These are phyloP conservation scores for Pleurotus sapidus DNA, from an alignment of 768 basidiomycete species.

Conservation along the genomic window DNA sequence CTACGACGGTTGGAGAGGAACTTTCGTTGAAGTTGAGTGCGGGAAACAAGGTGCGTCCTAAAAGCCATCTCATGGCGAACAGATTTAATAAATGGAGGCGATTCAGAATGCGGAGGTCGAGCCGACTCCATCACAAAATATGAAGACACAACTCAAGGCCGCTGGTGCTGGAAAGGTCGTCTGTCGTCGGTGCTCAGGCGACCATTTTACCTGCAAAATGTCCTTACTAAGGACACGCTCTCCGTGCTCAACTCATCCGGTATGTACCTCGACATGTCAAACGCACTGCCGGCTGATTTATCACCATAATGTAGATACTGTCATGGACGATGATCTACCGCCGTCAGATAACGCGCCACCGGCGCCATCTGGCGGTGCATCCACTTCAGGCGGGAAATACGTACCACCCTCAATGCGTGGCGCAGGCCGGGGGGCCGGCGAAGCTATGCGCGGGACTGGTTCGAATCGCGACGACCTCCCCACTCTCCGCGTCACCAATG, in stretches of 20 bases:
- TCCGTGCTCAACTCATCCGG: slow-evolving; percentile 68
- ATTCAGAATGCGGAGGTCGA: slow-evolving; percentile 63
- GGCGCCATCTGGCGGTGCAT: slow-evolving; percentile 8
- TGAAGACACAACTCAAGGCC: slow-evolving; percentile 65
- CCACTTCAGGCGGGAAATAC: slow-evolving; percentile 71
- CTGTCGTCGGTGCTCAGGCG: slow-evolving; percentile 94
- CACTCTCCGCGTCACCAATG: slow-evolving; percentile 95
- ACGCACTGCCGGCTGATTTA: slow-evolving; percentile 13
- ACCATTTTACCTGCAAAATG: slow-evolving; percentile 98
- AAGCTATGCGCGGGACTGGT: slow-evolving; percentile 63
- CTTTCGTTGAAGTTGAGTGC: slow-evolving; percentile 45
- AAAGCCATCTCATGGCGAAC: not conserved
- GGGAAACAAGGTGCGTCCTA: slow-evolving; percentile 55
- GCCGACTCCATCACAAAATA: slow-evolving; percentile 56
- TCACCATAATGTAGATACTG: not conserved
- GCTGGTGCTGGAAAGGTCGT: slow-evolving; percentile 84
- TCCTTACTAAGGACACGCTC: slow-evolving; percentile 94
- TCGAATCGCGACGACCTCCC: slow-evolving; percentile 86
- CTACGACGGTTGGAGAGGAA: slow-evolving; percentile 82
- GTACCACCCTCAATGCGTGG: slow-evolving; percentile 92
- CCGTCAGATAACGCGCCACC: slow-evolving; percentile 22
- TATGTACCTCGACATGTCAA: slow-evolving; percentile 18
- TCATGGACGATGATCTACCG: slow-evolving; percentile 25
- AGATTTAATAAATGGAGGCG: not conserved
- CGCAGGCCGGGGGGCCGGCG: slow-evolving; percentile 65